phyloP scores from a whole-genome alignment of 306 rosid genomes.

The Trichosanthes cucumerina region DNA sequence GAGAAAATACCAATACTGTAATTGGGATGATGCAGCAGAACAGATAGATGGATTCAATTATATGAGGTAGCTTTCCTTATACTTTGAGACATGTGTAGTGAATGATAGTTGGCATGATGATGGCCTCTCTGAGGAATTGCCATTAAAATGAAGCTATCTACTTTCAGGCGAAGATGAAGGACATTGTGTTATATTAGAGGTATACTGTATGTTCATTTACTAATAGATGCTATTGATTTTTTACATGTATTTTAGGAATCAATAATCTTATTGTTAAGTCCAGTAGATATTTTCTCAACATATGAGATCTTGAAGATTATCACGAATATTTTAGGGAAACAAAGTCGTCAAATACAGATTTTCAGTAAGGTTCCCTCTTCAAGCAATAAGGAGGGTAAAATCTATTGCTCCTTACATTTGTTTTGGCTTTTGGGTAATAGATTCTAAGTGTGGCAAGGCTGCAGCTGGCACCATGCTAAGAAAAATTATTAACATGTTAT shows the following conservation, averaged over 20 bases:
- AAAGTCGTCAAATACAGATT: constrained; percentile 62
- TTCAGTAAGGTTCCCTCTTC: constrained; percentile 81
- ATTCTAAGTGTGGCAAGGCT: neutral
- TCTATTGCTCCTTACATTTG: neutral
- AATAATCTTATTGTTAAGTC: neutral
- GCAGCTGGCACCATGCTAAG: neutral
- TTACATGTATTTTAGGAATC: neutral
- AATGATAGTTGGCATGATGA: neutral
- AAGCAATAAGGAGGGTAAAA: constrained; percentile 57
- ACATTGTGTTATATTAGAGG: neutral
- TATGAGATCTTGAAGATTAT: constrained; percentile 4
- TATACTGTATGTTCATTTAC: neutral
- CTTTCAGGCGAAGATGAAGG: constrained; percentile 56
- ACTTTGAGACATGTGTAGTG: neutral
- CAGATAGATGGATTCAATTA: constrained; percentile 54
- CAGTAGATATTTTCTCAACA: neutral
- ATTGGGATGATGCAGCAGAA: constrained; percentile 42
- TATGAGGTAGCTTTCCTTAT: constrained; percentile 42
- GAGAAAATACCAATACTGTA: constrained; percentile 23
- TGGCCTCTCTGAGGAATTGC: neutral
- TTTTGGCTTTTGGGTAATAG: neutral
- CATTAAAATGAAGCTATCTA: constrained; percentile 2
- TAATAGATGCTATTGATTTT: neutral
- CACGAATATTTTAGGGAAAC: constrained; percentile 42
- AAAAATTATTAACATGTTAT: neutral